Base-by-base conservation (phyloP, 495 filamentous ascomycete genomes). In the Aspergillus steynii region DNA sequence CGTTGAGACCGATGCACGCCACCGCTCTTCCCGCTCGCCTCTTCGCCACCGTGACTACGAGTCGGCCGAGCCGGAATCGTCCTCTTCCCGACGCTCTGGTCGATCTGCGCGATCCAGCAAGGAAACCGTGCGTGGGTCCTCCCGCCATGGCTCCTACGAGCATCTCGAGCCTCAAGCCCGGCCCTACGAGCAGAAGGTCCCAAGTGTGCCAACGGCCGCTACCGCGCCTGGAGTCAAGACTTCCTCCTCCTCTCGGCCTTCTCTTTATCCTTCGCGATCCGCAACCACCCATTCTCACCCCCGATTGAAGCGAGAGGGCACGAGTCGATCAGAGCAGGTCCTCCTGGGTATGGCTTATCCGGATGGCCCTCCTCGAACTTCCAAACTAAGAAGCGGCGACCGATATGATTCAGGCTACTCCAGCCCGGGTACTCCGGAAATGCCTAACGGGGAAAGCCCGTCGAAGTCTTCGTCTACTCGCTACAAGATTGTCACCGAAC, bases 391-490 rank as follows among this genome's bases (percentile, higher is more conserved):
- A 59, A 58, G 63, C 8, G 29, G 57, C 4, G 74, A 80, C 5
- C 67, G 71, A 55, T 66, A 77, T 29, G 81, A 83, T 49, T 82
- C 80, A 4, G 77, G 77, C 10, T 79, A 81, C 58, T 80, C 76
- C 10, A 81, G 77, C 58, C 73, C 79, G 46, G 70, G 68, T 37
- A 79, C 77, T 0, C 72, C 79, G 12, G 77, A 80, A 28, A 71
- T 74, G 58, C 53, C 61, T 14, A 59, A 66, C 7, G 64, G 65
- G 4, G 61, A 67, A 34, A 61, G 58, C 50, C 69, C 74, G 0
- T 69, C 75, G 8, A 77, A 75, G 65, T 58, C 59, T 8, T 53
- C 48, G 8, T 60, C 71, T n/a, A 64, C 71, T 28, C 76, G 73
- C 50, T 77, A 77, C 64, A 74, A 67, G 61, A 64, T 74, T 28